These are phyloP conservation scores for Lentinus polychrous DNA, from an alignment of 1,284 basidiomycete genomes.

Conservation along the genomic window DNA sequence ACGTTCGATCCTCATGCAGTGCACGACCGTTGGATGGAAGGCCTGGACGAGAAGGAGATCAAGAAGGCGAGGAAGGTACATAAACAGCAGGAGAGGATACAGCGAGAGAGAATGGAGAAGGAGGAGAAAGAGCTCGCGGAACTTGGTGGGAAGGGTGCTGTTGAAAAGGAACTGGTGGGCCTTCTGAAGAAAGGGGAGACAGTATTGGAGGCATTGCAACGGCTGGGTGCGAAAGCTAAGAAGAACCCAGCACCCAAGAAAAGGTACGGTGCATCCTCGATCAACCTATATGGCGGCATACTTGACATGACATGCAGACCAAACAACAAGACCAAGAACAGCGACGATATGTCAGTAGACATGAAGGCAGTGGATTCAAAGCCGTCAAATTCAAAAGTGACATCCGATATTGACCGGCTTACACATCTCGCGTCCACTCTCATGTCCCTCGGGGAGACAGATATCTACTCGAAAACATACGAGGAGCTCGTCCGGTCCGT, in stretches of 20 bases:
- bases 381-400: constrained; percentile 19
- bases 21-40: constrained; percentile 95
- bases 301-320: constrained; percentile 12
- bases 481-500: constrained; percentile 75
- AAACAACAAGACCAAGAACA: constrained; percentile 30
- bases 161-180: constrained; percentile 65
- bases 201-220: constrained; percentile 83
- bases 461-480: constrained; percentile 79
- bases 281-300: background rate
- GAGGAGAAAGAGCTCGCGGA: constrained; percentile 64
- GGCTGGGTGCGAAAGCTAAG: constrained; percentile 73
- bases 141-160: constrained; percentile 57
- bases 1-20: constrained; percentile 63
- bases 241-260: constrained; percentile 37
- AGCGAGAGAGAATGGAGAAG: constrained; percentile 64
- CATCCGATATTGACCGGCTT: constrained; percentile 63
- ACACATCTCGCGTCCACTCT: constrained; percentile 79
- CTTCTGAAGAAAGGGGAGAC: constrained; percentile 87
- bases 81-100: constrained; percentile 60
- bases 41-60: constrained; percentile 81
- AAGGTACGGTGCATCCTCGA: constrained; percentile 27
- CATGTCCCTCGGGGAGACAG: constrained; percentile 76
- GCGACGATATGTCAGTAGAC: constrained; percentile 42
- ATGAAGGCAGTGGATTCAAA: constrained; percentile 26
- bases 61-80: constrained; percentile 72